Evolutionary conservation across 2,329 filamentous ascomycete genomes (phyloP).

Genomic region (Dactylonectria macrodidyma): DNA sequence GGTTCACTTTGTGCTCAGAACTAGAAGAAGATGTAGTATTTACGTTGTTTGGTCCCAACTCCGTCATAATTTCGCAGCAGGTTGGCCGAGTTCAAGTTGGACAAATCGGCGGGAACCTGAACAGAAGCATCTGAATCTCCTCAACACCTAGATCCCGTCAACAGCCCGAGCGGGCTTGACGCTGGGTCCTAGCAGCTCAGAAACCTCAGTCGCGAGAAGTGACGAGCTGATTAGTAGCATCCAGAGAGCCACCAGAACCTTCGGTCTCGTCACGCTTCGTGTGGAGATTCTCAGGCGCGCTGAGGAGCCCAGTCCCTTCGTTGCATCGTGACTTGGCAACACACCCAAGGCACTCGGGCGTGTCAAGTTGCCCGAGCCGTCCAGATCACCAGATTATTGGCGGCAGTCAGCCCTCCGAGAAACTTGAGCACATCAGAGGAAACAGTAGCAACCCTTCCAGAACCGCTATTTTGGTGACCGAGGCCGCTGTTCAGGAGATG

Average conservation of each 20-base stretch:
- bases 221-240: not conserved
- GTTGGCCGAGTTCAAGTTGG: too few species aligned
- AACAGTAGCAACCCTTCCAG: not conserved
- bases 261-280: not conserved
- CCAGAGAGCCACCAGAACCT: not conserved
- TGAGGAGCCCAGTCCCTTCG: not conserved
- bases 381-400: not conserved
- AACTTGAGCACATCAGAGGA: not conserved
- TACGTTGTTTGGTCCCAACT: too few species aligned
- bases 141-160: not conserved
- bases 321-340: not conserved
- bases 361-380: not conserved
- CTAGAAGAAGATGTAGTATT: too few species aligned
- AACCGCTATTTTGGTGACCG: conserved; percentile 1
- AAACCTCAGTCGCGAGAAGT: not conserved
- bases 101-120: not conserved
- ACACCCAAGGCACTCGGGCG: not conserved
- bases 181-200: not conserved
- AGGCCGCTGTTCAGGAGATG: conserved; percentile 5
- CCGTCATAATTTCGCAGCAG: too few species aligned
- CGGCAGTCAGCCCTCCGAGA: conserved; percentile 6
- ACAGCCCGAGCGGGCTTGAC: not conserved
- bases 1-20: too few species aligned
- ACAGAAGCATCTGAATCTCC: not conserved
- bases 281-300: not conserved